Conservation (phyloP, 495 filamentous ascomycete genomes). For the Tuber indicum region DNA sequence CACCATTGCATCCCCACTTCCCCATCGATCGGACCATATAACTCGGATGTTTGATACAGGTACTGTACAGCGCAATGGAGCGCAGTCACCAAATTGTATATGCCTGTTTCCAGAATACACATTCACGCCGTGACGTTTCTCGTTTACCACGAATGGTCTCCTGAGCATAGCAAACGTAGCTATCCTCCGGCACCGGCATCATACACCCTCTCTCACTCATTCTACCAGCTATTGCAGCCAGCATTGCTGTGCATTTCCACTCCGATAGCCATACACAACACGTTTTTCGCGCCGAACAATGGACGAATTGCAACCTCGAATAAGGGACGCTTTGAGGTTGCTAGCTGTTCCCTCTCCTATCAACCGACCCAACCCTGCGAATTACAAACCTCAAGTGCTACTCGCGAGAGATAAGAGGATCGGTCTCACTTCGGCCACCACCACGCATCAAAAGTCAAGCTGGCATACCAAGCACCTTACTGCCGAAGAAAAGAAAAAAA, state of each 20-base stretch:
- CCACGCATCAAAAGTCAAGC: neutral
- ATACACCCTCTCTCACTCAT: neutral
- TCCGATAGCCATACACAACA: neutral
- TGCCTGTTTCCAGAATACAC: neutral
- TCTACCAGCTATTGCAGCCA: neutral
- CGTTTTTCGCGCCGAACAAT: neutral
- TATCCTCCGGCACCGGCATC: neutral
- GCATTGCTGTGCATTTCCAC: neutral
- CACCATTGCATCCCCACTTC: neutral
- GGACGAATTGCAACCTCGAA: slow-evolving; percentile 3
- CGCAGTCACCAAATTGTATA: neutral
- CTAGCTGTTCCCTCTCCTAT: neutral
- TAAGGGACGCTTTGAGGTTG: neutral
- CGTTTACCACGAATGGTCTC: neutral
- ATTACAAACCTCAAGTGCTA: neutral
- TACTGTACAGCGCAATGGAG: neutral
- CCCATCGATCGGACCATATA: neutral
- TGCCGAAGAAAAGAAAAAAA: neutral
- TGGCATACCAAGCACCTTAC: neutral
- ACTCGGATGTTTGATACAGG: neutral
- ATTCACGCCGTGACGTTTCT: neutral
- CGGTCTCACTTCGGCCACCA: neutral
- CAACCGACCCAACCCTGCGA: neutral
- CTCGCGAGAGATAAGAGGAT: slow-evolving; percentile 2
- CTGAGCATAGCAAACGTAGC: slow-evolving; percentile 1